Evolutionary conservation across 1,284 basidiomycete genomes (phyloP).

Genomic region (Microbotryum saponariae): DNA sequence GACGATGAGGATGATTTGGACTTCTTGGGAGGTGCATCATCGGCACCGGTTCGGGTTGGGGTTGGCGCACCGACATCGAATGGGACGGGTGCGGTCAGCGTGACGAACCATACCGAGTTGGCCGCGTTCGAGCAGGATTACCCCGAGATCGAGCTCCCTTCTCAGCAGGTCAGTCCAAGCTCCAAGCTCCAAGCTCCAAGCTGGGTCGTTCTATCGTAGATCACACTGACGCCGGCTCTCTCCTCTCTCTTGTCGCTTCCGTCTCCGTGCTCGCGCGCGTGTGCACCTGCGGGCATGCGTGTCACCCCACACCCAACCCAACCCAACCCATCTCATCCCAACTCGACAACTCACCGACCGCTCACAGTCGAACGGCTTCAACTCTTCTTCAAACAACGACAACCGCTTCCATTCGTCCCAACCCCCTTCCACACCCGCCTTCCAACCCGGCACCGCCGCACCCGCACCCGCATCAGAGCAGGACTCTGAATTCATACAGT

Average conservation of each 20-base stretch:
- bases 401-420: slow-evolving; percentile 41
- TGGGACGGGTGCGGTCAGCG: slow-evolving; percentile 62
- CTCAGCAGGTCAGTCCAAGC: slow-evolving; percentile 30
- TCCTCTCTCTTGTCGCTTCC: not conserved
- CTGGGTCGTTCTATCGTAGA: not conserved
- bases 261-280: not conserved
- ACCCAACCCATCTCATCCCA: not conserved
- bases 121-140: slow-evolving; percentile 87
- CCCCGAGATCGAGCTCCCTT: slow-evolving; percentile 63
- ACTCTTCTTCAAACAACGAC: slow-evolving; percentile 37
- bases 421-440: slow-evolving; percentile 47
- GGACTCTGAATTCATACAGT: slow-evolving; percentile 83
- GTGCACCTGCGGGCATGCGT: not conserved
- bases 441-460: slow-evolving; percentile 49
- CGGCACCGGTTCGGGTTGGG: no score
- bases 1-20: slow-evolving; percentile 46
- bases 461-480: slow-evolving; percentile 52
- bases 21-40: slow-evolving; percentile 45
- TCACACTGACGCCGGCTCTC: not conserved
- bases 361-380: not conserved
- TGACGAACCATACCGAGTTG: slow-evolving; percentile 63
- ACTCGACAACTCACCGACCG: slow-evolving; percentile 25
- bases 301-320: not conserved
- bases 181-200: not conserved
- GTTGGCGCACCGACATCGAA: slow-evolving; percentile 35